Evolutionary conservation across 164 flowering plant genomes (phyloP), one percentile per base, ranked within the genome.

Genomic region (Euptelea pleiosperma): DNA sequence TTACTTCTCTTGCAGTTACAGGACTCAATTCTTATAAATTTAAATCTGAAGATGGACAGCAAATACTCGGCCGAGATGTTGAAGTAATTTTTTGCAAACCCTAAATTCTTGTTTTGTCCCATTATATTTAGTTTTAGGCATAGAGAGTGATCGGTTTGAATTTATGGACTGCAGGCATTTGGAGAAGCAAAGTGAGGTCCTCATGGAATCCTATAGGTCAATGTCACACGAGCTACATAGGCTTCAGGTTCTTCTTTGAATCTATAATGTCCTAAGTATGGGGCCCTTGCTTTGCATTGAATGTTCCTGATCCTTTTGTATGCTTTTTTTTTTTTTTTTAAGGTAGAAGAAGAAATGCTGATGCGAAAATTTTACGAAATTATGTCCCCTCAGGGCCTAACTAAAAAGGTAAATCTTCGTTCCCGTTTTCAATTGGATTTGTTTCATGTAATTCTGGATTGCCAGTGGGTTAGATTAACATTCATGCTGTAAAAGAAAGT

Each of bases 331-430:
- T 25, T 40, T 41, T 30, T 8, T 41, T 39, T 44, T 68, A 58
- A 83, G 89, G 86, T 86, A 3, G 84, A 83, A 63, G 81, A 86
- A 65, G 82, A 82, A 57, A 83, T 86, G 92, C 60, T 86, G 44
- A 83, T 78, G 89, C 80, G 74, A 48, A 83, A 83, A 61, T 80
- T 75, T 65, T 75, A 78, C 40, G 87, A 79, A 58, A 52, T 80
- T 52, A 80, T 76, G 75, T 33, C 63, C 15, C 57, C 66, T 26
- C 57, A 68, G 29, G 59, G 66, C 40, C 6, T 26, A 42, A 30
- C n/a, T 16, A 37, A 58, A 42, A 50, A 63, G 68, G 64, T 63
- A 15, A 3, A 16, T 54, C 37, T 4, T 54, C n/a, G n/a, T n/a
- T n/a, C n/a, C n/a, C n/a, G n/a, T n/a, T n/a, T n/a, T n/a, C n/a